Percentiles rank a stretch among this genome's conserved stretches.
Conservation (phyloP, 495 filamentous ascomycete species). For the Bryoglossum gracile region DNA sequence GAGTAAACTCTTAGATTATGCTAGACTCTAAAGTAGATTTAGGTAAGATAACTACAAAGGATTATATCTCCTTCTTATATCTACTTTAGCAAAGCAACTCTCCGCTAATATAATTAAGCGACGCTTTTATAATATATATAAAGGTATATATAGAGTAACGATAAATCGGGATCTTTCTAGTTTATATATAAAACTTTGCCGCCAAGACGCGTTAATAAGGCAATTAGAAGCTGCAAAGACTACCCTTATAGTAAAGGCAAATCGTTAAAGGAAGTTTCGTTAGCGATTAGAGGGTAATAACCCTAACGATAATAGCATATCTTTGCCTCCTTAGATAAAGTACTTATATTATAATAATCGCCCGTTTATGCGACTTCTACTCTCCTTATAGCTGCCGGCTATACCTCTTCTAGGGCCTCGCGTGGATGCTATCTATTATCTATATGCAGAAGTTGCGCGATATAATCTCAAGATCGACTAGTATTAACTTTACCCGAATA, state of each 20-base stretch:
- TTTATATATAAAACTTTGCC: slow-evolving; percentile 8
- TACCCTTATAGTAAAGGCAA: slow-evolving; percentile 13
- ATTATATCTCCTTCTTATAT: slow-evolving; percentile 4
- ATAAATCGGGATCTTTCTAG: slow-evolving; percentile 11
- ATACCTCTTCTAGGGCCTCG: slow-evolving; percentile 62
- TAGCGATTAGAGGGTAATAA: slow-evolving; percentile 52
- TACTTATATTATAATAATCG: slow-evolving; percentile 62
- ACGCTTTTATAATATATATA: slow-evolving; percentile 6
- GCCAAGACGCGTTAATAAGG: slow-evolving; percentile 10
- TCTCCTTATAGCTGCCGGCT: slow-evolving; percentile 59
- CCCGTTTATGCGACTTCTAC: slow-evolving; percentile 59
- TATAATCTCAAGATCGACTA: slow-evolving; percentile 69
- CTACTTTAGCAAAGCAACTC: slow-evolving; percentile 1
- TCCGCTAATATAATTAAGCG: slow-evolving; percentile 5
- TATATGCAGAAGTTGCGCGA: slow-evolving; percentile 60
- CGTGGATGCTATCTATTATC: slow-evolving; percentile 69
- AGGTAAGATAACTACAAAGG: slow-evolving; percentile 64
- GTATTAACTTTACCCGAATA: slow-evolving; percentile 61
- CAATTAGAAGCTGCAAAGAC: slow-evolving; percentile 16
- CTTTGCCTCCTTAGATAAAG: slow-evolving; percentile 56
- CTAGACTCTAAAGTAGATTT: slow-evolving; percentile 45
- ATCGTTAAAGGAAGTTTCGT: slow-evolving; percentile 37
- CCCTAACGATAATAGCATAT: slow-evolving; percentile 43
- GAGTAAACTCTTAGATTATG: slow-evolving; percentile 60
- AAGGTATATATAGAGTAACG: slow-evolving; percentile 1